Evolutionary conservation across 768 basidiomycete species (phyloP).

Genomic region (Gymnopilus junonius): DNA sequence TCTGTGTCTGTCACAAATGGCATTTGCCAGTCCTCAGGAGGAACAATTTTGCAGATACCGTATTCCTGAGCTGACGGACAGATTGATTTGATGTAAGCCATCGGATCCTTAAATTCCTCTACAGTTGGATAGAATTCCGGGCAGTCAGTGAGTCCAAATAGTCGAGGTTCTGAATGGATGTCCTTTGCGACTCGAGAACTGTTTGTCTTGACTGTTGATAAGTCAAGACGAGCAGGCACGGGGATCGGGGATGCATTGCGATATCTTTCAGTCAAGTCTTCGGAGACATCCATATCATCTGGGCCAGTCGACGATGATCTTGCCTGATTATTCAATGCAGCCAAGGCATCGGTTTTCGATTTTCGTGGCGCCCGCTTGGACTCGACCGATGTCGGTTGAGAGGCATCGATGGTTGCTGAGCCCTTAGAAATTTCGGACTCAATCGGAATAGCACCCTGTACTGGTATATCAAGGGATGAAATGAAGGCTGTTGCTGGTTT

Average conservation of each 20-base stretch:
- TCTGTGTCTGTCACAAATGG: slow-evolving; percentile 95
- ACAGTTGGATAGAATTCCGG: slow-evolving; percentile 85
- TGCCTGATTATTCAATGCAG: slow-evolving; percentile 73
- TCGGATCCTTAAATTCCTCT: slow-evolving; percentile 95
- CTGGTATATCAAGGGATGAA: slow-evolving; percentile 78
- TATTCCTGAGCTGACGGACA: slow-evolving; percentile 69
- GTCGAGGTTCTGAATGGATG: slow-evolving; percentile 53
- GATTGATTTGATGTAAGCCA: slow-evolving; percentile 89
- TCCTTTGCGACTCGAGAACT: slow-evolving; percentile 48
- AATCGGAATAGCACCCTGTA: slow-evolving; percentile 75
- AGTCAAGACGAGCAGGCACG: slow-evolving; percentile 65
- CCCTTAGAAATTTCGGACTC: slow-evolving; percentile 47
- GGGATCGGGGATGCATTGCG: slow-evolving; percentile 61
- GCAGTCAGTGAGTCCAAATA: slow-evolving; percentile 88
- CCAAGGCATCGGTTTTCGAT: slow-evolving; percentile 88
- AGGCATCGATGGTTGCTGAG: slow-evolving; percentile 37
- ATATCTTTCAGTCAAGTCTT: slow-evolving; percentile 53
- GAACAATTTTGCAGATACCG: slow-evolving; percentile 96
- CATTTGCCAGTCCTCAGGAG: slow-evolving; percentile 93
- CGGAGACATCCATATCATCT: slow-evolving; percentile 54
- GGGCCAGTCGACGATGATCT: slow-evolving; percentile 57
- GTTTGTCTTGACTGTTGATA: slow-evolving; percentile 72
- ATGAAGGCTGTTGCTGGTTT: slow-evolving; percentile 57
- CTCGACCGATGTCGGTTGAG: slow-evolving; percentile 44
- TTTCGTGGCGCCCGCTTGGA: slow-evolving; percentile 81